phyloP scores from a whole-genome alignment of 805 yeast species.

The Tetrapisispora pingtungensis region DNA sequence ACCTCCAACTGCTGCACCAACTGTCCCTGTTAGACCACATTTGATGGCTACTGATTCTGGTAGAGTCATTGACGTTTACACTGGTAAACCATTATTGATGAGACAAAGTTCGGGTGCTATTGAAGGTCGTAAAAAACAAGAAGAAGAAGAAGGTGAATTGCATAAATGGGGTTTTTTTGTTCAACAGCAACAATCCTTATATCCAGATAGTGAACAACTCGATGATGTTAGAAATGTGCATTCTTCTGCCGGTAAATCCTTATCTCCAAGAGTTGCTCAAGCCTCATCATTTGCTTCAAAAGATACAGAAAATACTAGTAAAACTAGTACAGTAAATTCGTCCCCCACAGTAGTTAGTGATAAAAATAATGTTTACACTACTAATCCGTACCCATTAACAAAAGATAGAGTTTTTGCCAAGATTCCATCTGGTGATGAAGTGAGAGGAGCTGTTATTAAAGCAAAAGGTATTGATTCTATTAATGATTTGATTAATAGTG shows the following conservation, averaged over 20 bases:
- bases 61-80: slow-evolving; percentile 50
- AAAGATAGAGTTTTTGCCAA: slow-evolving; percentile 3
- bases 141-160: slow-evolving; percentile 85
- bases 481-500: slow-evolving; percentile 54
- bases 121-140: slow-evolving; percentile 62
- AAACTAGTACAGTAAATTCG: neutral
- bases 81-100: slow-evolving; percentile 58
- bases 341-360: neutral
- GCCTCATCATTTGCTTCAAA: no score
- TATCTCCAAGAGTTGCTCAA: neutral
- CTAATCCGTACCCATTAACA: slow-evolving; percentile 3
- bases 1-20: neutral
- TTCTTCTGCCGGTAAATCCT: neutral
- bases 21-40: slow-evolving; percentile 38
- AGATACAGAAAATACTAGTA: no score
- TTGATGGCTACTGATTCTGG: slow-evolving; percentile 60
- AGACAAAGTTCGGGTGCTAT: slow-evolving; percentile 60
- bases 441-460: slow-evolving; percentile 48
- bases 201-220: slow-evolving; percentile 17
- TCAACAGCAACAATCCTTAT: slow-evolving; percentile 43
- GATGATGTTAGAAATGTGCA: neutral
- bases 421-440: slow-evolving; percentile 34
- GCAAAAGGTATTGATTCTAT: slow-evolving; percentile 70
- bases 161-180: slow-evolving; percentile 80
- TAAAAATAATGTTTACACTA: neutral